Conservation (phyloP, 768 basidiomycete species). For the Agrocybe praecox region DNA sequence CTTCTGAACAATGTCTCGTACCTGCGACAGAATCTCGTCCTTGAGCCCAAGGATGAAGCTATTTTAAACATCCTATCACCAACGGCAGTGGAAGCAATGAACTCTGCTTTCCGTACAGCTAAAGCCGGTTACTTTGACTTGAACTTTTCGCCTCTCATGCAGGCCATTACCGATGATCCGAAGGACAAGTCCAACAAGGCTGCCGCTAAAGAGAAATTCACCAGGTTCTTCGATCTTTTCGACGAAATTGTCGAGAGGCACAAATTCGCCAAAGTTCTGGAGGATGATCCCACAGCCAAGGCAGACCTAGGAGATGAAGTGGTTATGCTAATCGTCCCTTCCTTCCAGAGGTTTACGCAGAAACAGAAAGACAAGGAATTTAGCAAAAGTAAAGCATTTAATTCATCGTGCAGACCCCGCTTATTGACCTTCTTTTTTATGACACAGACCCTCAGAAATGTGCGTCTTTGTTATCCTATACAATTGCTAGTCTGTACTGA, state of each 20-base stretch:
- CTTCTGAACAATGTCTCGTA: constrained; percentile 81
- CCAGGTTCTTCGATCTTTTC: constrained; percentile 76
- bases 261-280: constrained; percentile 64
- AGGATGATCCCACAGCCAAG: constrained; percentile 66
- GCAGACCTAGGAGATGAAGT: constrained; percentile 70
- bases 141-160: constrained; percentile 80
- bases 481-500: background rate
- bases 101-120: constrained; percentile 75
- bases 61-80: constrained; percentile 58
- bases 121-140: constrained; percentile 85
- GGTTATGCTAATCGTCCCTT: constrained; percentile 75
- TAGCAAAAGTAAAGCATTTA: constrained; percentile 67
- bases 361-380: constrained; percentile 82
- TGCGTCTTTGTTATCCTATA: constrained; percentile 29
- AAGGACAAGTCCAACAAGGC: constrained; percentile 58
- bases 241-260: constrained; percentile 84
- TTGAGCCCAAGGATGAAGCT: constrained; percentile 47
- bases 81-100: constrained; percentile 61
- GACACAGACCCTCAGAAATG: constrained; percentile 75
- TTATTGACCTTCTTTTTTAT: constrained; percentile 1
- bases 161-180: constrained; percentile 64
- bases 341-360: constrained; percentile 72
- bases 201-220: constrained; percentile 81
- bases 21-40: constrained; percentile 60
- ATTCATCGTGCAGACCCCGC: background rate